Percentiles rank a stretch among this genome's conserved stretches.
Conservation (phyloP, 2,329 filamentous ascomycete genomes). For the Aspergillus intermedius region DNA sequence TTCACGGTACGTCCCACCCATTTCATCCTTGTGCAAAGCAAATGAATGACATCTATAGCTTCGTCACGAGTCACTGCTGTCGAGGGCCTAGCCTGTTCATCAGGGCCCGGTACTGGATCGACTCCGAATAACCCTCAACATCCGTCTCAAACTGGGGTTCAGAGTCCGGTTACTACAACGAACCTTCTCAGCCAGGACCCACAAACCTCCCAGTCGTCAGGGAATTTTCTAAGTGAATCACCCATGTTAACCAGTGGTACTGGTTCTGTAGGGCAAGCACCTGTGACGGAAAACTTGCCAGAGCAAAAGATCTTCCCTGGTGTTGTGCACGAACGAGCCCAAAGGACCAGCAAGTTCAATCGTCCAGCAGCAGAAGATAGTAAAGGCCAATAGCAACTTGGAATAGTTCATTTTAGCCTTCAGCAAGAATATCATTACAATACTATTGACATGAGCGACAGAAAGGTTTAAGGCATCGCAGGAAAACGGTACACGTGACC, state of each 20-base stretch:
- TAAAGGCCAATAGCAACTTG: not conserved
- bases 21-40: not conserved
- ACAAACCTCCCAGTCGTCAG: not conserved
- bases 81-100: not conserved
- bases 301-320: constrained; percentile 40
- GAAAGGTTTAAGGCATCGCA: too few relatives aligned
- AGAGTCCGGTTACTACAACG: not conserved
- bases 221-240: not conserved
- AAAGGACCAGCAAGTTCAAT: constrained; percentile 19
- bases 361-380: constrained; percentile 1
- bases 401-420: too few relatives aligned
- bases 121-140: not conserved
- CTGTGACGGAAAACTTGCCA: constrained; percentile 13
- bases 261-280: constrained; percentile 3
- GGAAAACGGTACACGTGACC: too few relatives aligned
- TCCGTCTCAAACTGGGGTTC: not conserved
- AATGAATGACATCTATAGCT: not conserved
- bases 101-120: not conserved
- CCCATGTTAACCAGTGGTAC: not conserved
- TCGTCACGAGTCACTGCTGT: not conserved
- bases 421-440: too few relatives aligned
- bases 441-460: too few relatives aligned
- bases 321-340: constrained; percentile 34
- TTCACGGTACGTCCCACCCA: constrained; percentile 6
- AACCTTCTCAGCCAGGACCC: not conserved